Evolutionary conservation across 768 basidiomycete species (phyloP).

Genomic region (Trametes cubensis): DNA sequence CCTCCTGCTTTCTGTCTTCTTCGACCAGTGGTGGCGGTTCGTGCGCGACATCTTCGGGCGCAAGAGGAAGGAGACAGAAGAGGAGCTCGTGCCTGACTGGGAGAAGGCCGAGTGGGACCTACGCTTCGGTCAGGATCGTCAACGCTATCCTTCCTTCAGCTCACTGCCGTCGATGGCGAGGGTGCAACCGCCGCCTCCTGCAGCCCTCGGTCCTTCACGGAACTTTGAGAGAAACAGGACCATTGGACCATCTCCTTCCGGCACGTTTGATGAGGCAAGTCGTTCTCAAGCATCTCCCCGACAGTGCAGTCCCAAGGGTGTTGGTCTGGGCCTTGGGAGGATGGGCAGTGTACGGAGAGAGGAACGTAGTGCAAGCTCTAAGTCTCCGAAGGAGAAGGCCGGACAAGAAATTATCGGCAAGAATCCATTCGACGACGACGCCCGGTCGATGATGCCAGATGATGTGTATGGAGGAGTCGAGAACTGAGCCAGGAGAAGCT

Average conservation of each 20-base stretch:
- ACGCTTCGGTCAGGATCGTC: constrained; percentile 28
- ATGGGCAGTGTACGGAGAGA: constrained; percentile 5
- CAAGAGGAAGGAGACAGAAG: constrained; percentile 38
- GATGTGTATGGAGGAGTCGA: constrained; percentile 25
- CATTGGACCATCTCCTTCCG: background rate
- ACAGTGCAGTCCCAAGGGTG: background rate
- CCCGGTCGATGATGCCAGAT: constrained; percentile 15
- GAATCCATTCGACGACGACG: constrained; percentile 16
- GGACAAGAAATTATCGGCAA: background rate
- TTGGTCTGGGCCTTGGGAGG: constrained; percentile 11
- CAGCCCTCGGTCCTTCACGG: background rate
- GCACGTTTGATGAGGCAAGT: background rate
- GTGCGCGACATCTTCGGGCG: constrained; percentile 52
- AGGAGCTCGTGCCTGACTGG: constrained; percentile 68
- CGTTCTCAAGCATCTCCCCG: background rate
- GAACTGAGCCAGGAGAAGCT: background rate
- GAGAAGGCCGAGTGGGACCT: constrained; percentile 63
- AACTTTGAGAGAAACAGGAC: background rate
- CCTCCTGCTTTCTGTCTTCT: constrained; percentile 63
- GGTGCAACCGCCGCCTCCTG: constrained; percentile 15
- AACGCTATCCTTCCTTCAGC: constrained; percentile 37
- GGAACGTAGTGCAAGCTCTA: no score
- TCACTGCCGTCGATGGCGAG: constrained; percentile 22
- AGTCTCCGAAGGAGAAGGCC: background rate
- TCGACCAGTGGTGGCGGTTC: constrained; percentile 72